Conservation (phyloP, 176 grass and related monocot species). For the Rhynchospora pubera region DNA sequence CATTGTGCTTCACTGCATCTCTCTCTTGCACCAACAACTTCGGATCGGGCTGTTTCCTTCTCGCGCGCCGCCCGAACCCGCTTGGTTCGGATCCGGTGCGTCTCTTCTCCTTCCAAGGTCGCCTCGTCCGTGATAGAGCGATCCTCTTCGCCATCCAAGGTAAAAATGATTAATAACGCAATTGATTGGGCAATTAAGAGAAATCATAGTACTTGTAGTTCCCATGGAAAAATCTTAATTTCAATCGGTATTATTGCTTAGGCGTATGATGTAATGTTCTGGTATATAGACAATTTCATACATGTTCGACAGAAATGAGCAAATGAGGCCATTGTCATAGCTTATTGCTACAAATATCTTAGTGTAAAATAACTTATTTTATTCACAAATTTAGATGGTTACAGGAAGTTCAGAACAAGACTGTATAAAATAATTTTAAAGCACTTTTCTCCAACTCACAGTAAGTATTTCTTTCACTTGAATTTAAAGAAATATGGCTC, state of each 20-base stretch:
- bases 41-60: neutral
- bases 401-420: too few relatives aligned
- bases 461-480: neutral
- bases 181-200: neutral
- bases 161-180: neutral
- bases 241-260: neutral
- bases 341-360: neutral
- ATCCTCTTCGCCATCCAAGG: constrained; percentile 51
- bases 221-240: neutral
- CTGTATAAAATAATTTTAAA: neutral
- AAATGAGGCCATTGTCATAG: neutral
- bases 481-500: neutral
- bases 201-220: neutral
- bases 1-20: constrained; percentile 19
- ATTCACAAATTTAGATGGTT: too few relatives aligned
- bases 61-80: neutral
- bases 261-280: neutral
- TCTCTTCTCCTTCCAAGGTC: constrained; percentile 46
- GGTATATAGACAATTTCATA: neutral
- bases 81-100: constrained; percentile 30
- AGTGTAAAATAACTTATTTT: neutral
- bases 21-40: neutral
- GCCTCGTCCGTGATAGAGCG: constrained; percentile 17
- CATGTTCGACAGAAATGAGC: too few relatives aligned
- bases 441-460: neutral